These are phyloP conservation scores for Acmispon strigosus DNA, from an alignment of 306 rosid species.

Conservation along the genomic window DNA sequence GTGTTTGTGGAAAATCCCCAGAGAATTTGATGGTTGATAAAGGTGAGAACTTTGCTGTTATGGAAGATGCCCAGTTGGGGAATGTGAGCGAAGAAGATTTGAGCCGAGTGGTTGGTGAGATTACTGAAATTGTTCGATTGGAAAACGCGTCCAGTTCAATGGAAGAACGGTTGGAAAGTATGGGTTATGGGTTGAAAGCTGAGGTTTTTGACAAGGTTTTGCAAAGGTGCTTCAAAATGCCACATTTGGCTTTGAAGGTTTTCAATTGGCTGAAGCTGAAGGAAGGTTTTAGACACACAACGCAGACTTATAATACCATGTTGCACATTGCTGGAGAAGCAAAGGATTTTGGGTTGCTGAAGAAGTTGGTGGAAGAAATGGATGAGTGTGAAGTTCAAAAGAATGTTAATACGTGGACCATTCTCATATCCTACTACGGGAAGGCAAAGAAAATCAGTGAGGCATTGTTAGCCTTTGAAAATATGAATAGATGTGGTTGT, in stretches of 20 bases:
- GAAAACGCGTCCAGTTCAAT: conserved; percentile 34
- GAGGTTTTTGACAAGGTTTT: conserved; percentile 67
- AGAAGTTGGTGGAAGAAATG: conserved; percentile 71
- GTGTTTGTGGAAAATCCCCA: conserved; percentile 47
- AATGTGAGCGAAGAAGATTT: conserved; percentile 38
- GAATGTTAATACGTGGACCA: conserved; percentile 76
- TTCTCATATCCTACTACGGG: conserved; percentile 66
- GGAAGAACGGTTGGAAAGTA: conserved; percentile 54
- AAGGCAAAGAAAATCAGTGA: conserved; percentile 53
- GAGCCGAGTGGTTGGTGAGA: conserved; percentile 48
- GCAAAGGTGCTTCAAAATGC: conserved; percentile 82
- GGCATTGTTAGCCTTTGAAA: conserved; percentile 51
- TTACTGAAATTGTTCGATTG: conserved; percentile 36
- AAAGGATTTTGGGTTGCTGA: conserved; percentile 52
- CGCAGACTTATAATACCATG: conserved; percentile 56
- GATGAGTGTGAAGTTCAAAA: conserved; percentile 35
- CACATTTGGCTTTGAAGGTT: conserved; percentile 55
- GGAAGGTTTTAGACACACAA: conserved; percentile 47
- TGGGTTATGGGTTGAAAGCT: conserved; percentile 30
- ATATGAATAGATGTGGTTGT: conserved; percentile 50
- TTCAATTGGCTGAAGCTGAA: conserved; percentile 62
- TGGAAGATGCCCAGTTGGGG: conserved; percentile 27
- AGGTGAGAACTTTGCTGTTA: not conserved
- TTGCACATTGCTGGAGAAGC: conserved; percentile 74
- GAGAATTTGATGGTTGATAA: conserved; percentile 21